phyloP scores from a whole-genome alignment of 2,329 filamentous ascomycete genomes.

The Nemania abortiva region DNA sequence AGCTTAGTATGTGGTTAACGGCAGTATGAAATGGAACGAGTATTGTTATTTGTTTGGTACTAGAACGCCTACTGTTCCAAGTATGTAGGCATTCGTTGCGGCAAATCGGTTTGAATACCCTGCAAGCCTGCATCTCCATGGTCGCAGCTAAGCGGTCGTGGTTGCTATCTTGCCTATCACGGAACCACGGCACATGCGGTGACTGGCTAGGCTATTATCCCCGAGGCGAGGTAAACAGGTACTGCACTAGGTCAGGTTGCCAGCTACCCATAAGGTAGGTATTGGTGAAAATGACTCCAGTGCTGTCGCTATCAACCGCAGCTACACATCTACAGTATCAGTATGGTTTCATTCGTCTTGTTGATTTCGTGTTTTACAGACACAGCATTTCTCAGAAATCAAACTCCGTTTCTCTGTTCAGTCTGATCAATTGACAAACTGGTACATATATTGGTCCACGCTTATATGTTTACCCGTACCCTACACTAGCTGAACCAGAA shows the following conservation, averaged over 20 bases:
- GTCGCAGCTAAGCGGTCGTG: conserved; percentile 29
- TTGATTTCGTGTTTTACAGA: conserved; percentile 13
- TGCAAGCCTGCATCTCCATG: conserved; percentile 28
- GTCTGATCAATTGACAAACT: background rate
- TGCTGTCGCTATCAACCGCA: conserved; percentile 5
- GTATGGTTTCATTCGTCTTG: conserved; percentile 24
- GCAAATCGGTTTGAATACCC: conserved; percentile 39
- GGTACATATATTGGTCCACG: background rate
- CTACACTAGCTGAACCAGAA: conserved; percentile 10
- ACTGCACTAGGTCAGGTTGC: conserved; percentile 2
- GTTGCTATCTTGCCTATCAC: conserved; percentile 36
- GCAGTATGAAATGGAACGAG: conserved; percentile 18
- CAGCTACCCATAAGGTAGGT: conserved; percentile 12
- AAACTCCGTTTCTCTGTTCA: background rate
- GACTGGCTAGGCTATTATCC: conserved; percentile 22
- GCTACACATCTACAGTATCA: conserved; percentile 24
- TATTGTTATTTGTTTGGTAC: conserved; percentile 32
- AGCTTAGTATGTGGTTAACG: conserved; percentile 34
- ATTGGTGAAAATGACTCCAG: conserved; percentile 7
- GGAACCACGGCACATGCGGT: conserved; percentile 38
- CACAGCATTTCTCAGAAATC: background rate
- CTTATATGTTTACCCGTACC: background rate
- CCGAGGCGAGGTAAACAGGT: conserved; percentile 18
- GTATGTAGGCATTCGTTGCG: conserved; percentile 23
- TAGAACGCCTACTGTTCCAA: conserved; percentile 29